A percentile compares a stretch with the other conserved stretches of the same genome.
These are phyloP conservation scores for Aspergillus ibericus DNA, from an alignment of 2,329 filamentous ascomycete species.

Conservation along the genomic window DNA sequence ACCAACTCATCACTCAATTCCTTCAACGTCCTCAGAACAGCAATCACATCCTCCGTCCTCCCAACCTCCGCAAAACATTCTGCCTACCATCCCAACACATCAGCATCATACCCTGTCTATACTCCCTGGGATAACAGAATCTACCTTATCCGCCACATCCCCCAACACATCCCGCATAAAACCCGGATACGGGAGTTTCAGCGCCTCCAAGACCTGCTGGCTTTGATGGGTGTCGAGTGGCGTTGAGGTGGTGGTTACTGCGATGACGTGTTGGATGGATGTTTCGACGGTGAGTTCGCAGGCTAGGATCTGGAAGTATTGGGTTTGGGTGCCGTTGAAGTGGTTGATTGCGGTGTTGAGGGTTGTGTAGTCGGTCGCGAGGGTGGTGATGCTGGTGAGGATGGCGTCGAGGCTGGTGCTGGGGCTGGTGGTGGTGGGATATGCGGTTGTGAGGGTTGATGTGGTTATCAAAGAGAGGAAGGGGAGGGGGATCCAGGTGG, in stretches of 20 bases:
- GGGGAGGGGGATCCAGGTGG: not conserved
- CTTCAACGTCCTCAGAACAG: not conserved
- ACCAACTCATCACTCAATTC: not conserved
- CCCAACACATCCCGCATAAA: not conserved
- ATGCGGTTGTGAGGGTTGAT: not conserved
- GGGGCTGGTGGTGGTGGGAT: not conserved
- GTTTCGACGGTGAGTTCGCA: not conserved
- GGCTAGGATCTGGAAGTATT: not conserved
- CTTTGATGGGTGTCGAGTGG: not conserved
- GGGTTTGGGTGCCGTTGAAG: not conserved
- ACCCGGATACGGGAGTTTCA: not conserved
- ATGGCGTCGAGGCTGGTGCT: not conserved
- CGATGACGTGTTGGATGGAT: not conserved
- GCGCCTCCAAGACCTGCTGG: not conserved
- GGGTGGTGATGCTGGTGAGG: not conserved
- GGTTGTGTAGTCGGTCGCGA: not conserved
- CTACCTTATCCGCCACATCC: not conserved
- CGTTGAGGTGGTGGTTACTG: not conserved
- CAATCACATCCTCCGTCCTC: not conserved
- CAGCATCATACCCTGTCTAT: no score
- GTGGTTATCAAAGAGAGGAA: not conserved
- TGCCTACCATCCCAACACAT: no score
- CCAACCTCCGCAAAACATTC: no score
- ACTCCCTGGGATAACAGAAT: not conserved
- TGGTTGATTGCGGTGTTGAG: not conserved